These are phyloP conservation scores for Aspergillus thermomutatus DNA, from an alignment of 2,329 filamentous ascomycete genomes.

Conservation along the genomic window DNA sequence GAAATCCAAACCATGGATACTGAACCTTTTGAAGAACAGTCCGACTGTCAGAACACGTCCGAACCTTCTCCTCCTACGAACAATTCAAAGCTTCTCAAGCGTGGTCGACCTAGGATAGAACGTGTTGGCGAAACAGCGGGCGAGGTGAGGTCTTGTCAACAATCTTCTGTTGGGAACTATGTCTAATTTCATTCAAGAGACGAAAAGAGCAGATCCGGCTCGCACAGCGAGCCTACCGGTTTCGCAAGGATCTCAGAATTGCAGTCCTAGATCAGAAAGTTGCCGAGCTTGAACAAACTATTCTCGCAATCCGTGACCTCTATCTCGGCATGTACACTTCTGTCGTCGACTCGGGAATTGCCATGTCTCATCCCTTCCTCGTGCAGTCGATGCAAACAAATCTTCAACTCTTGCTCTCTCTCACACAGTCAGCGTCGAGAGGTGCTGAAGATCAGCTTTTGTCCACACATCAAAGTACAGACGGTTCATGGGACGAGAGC, in stretches of 20 bases:
- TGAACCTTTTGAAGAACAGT: neutral
- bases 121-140: neutral
- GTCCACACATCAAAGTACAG: neutral
- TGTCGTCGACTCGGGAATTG: neutral
- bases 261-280: neutral
- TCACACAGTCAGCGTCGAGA: neutral
- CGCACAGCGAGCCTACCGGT: neutral
- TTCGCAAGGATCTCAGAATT: neutral
- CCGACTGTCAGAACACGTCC: neutral
- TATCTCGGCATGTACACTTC: neutral
- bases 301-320: neutral
- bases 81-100: neutral
- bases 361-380: neutral
- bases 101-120: neutral
- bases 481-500: neutral
- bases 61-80: neutral
- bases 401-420: neutral
- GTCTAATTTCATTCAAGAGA: neutral
- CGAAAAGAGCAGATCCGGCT: neutral
- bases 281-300: neutral
- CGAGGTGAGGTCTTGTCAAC: neutral
- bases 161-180: neutral
- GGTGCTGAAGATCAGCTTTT: no score
- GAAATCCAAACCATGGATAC: neutral
- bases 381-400: neutral